A percentile compares a stretch with the other conserved stretches of the same genome.
Evolutionary conservation across 768 basidiomycete genomes (phyloP).

Genomic region (Russula vinacea): DNA sequence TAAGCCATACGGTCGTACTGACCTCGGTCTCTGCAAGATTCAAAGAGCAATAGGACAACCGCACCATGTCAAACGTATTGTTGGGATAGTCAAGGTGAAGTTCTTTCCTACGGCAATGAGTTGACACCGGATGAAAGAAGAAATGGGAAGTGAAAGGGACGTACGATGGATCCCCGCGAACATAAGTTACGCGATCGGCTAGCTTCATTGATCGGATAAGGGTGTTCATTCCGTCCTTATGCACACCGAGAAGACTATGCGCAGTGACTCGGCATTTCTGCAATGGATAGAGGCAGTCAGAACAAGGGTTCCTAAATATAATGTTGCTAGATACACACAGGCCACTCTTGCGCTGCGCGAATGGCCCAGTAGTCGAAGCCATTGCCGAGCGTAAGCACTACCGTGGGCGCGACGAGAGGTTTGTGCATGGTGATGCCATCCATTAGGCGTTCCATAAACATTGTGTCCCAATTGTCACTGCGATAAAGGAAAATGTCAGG

Average conservation of each 20-base stretch:
- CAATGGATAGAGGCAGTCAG: slow-evolving; percentile 1
- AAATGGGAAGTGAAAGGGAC: neutral
- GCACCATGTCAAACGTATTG: slow-evolving; percentile 28
- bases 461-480: slow-evolving; percentile 71
- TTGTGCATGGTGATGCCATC: slow-evolving; percentile 52
- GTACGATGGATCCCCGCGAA: slow-evolving; percentile 24
- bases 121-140: neutral
- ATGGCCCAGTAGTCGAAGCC: slow-evolving; percentile 70
- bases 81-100: slow-evolving; percentile 7
- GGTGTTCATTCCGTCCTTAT: slow-evolving; percentile 7
- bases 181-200: slow-evolving; percentile 16
- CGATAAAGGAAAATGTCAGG: neutral
- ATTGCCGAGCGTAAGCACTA: slow-evolving; percentile 67
- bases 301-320: neutral
- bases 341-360: slow-evolving; percentile 65
- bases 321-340: slow-evolving; percentile 41
- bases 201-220: slow-evolving; percentile 8
- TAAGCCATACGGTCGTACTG: neutral
- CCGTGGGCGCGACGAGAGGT: slow-evolving; percentile 49
- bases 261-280: slow-evolving; percentile 21
- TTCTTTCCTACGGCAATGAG: neutral
- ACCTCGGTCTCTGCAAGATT: slow-evolving; percentile 29
- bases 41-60: slow-evolving; percentile 25
- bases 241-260: slow-evolving; percentile 16
- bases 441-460: slow-evolving; percentile 54